phyloP scores from a whole-genome alignment of 257 asterid species.

The Solanum bulbocastanum region DNA sequence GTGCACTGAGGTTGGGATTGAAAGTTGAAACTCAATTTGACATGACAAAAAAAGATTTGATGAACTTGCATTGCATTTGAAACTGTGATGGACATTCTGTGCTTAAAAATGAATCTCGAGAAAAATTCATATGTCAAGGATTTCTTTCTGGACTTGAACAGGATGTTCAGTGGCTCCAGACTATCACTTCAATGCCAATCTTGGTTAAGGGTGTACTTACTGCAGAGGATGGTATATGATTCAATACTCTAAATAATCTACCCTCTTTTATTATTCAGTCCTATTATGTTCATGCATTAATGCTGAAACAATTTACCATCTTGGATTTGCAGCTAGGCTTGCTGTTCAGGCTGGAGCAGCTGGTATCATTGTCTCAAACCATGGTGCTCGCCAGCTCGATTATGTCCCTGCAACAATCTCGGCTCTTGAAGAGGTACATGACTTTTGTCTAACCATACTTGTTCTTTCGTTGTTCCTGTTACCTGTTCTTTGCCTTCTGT shows the following conservation, averaged over 20 bases:
- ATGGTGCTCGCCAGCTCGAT: conserved; percentile 97
- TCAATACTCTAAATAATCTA: neutral
- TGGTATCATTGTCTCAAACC: conserved; percentile 88
- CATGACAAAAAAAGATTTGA: neutral
- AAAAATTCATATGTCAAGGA: neutral
- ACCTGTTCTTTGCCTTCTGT: neutral
- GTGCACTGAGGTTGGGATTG: neutral
- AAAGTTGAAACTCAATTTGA: neutral
- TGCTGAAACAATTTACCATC: neutral
- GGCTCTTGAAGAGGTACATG: conserved; percentile 79
- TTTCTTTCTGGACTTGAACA: conserved; percentile 19
- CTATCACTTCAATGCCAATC: conserved; percentile 93
- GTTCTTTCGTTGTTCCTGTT: neutral
- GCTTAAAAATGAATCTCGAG: neutral
- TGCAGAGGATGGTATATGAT: conserved; percentile 74
- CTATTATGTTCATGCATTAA: neutral
- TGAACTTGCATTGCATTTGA: neutral
- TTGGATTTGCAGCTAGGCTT: conserved; percentile 48
- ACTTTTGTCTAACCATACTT: neutral
- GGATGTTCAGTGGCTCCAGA: conserved; percentile 95
- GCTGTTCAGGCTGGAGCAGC: conserved; percentile 88
- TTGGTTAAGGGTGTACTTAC: conserved; percentile 93
- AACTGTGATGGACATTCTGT: neutral
- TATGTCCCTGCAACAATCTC: conserved; percentile 80
- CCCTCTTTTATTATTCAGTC: neutral